These are phyloP conservation scores for Pseudozyma sp. DNA, from an alignment of 1,284 basidiomycete genomes.

Conservation along the genomic window DNA sequence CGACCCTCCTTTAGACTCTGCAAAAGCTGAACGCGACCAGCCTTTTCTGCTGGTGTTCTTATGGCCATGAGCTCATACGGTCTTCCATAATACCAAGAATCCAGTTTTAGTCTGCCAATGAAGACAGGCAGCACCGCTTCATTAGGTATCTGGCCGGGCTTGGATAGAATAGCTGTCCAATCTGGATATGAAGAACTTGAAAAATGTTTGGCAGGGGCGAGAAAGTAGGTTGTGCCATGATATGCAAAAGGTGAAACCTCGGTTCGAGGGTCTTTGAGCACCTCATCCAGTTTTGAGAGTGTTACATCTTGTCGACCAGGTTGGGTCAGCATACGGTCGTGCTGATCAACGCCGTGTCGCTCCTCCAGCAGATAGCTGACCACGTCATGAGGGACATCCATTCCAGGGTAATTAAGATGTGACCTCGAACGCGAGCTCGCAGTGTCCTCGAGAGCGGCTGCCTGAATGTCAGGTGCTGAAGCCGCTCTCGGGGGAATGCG, in stretches of 20 bases:
- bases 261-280: neutral
- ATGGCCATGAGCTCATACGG: too few relatives aligned
- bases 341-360: neutral
- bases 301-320: neutral
- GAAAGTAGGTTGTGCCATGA: constrained; percentile 8
- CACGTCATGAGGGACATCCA: neutral
- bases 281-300: neutral
- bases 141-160: neutral
- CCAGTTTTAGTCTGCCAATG: neutral
- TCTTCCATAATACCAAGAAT: neutral
- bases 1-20: too few relatives aligned
- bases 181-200: neutral
- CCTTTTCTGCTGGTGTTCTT: too few relatives aligned
- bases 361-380: neutral
- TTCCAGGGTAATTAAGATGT: too few relatives aligned
- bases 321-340: neutral
- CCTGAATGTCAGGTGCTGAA: too few relatives aligned
- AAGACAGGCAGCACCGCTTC: neutral
- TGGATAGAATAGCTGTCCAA: neutral
- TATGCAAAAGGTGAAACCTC: neutral
- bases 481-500: too few relatives aligned
- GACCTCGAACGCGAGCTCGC: too few relatives aligned
- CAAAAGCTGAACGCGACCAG: too few relatives aligned
- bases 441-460: too few relatives aligned
- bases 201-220: neutral